Evolutionary conservation across 2,329 filamentous ascomycete species (phyloP).

Genomic region (Ilyonectria robusta): DNA sequence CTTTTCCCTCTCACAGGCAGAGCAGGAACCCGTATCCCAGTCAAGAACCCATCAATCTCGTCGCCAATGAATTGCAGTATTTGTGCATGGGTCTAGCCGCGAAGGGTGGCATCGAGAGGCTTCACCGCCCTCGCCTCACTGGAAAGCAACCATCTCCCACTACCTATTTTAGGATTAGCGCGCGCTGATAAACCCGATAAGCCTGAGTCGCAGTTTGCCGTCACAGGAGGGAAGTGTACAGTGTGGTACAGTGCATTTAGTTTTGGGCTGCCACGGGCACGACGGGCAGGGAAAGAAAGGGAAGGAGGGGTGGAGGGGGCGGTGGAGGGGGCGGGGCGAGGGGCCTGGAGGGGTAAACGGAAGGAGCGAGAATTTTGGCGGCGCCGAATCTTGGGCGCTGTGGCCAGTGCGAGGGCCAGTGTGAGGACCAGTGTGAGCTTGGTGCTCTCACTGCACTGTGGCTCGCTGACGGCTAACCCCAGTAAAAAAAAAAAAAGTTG

Average conservation of each 20-base stretch:
- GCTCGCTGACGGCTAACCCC: conserved; percentile 28
- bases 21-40: conserved; percentile 13
- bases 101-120: conserved; percentile 29
- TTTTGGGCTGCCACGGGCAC: conserved; percentile 18
- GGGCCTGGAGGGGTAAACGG: conserved; percentile 37
- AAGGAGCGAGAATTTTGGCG: conserved; percentile 40
- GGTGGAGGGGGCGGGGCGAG: conserved; percentile 29
- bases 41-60: conserved; percentile 31
- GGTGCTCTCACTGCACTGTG: conserved; percentile 24
- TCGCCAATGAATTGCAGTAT: conserved; percentile 35
- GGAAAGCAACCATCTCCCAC: conserved; percentile 12
- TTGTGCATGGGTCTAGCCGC: conserved; percentile 43
- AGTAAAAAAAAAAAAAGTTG: conserved; percentile 49
- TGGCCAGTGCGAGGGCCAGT: neutral
- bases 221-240: neutral
- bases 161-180: conserved; percentile 38
- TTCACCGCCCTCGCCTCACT: conserved; percentile 46
- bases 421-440: conserved; percentile 8
- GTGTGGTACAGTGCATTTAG: conserved; percentile 21
- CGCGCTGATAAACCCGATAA: conserved; percentile 51
- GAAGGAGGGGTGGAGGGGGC: conserved; percentile 48
- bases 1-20: conserved; percentile 30
- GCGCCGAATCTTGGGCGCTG: conserved; percentile 24
- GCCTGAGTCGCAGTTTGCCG: conserved; percentile 47
- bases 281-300: conserved; percentile 26